phyloP scores from a whole-genome alignment of 352 stramenopile genomes.

The Globisporangium viniferum region DNA sequence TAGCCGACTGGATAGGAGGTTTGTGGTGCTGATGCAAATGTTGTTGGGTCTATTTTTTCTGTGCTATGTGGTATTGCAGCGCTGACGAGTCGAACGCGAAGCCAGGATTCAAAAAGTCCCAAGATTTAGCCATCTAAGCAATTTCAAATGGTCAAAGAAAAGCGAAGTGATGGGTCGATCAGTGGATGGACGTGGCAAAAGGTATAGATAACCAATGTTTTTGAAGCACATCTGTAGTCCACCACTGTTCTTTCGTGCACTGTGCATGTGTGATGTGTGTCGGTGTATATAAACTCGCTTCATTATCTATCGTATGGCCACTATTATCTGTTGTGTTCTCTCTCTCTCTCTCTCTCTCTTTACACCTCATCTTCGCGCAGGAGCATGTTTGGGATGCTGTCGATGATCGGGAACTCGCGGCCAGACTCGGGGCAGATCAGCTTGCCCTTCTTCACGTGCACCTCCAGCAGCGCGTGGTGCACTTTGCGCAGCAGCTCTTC shows the following conservation, averaged over 20 bases:
- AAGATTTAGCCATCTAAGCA: slow-evolving; percentile 63
- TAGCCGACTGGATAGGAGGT: background rate
- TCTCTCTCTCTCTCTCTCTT: background rate
- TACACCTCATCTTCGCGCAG: slow-evolving; percentile 90
- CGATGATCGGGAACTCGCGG: slow-evolving; percentile 94
- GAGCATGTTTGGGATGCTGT: slow-evolving; percentile 98
- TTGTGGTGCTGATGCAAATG: background rate
- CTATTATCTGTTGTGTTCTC: background rate
- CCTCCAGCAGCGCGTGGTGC: slow-evolving; percentile 89
- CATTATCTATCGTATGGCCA: slow-evolving; percentile 30
- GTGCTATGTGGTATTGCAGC: slow-evolving; percentile 3
- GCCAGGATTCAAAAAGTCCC: slow-evolving; percentile 51
- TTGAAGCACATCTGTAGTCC: background rate
- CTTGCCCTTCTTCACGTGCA: slow-evolving; percentile 95
- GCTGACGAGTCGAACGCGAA: slow-evolving; percentile 31
- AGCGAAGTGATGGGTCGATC: background rate
- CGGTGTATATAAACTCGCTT: background rate
- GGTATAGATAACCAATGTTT: background rate
- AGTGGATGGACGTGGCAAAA: background rate
- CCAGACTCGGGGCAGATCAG: slow-evolving; percentile 96
- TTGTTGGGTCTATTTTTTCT: background rate
- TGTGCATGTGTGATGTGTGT: background rate
- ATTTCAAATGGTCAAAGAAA: background rate
- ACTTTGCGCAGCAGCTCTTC: slow-evolving; percentile 84
- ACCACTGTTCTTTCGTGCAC: background rate